phyloP scores from a whole-genome alignment of 164 flowering plant species.

The Berberis vulgaris region DNA sequence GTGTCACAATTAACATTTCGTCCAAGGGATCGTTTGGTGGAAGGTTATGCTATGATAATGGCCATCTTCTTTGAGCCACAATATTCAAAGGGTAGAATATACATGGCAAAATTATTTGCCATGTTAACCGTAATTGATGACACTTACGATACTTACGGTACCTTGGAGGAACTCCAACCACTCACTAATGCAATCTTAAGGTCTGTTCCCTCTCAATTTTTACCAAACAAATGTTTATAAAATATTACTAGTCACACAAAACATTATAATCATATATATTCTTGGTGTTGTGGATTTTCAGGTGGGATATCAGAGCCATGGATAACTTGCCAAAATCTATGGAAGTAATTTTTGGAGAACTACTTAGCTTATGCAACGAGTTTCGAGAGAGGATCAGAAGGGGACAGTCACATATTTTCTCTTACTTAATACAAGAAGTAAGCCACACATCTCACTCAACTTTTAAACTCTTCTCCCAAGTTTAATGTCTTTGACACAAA shows the following conservation, averaged over 20 bases:
- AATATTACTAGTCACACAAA: neutral
- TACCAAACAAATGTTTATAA: neutral
- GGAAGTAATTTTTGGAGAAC: constrained; percentile 16
- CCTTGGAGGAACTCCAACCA: constrained; percentile 17
- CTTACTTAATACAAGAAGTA: neutral
- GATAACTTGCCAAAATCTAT: constrained; percentile 33
- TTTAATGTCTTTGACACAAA: too few relatives aligned
- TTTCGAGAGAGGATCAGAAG: constrained; percentile 10
- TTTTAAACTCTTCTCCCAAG: too few relatives aligned
- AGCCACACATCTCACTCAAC: neutral
- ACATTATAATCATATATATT: neutral
- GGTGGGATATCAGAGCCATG: constrained; percentile 27
- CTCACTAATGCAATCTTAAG: constrained; percentile 20
- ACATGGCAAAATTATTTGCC: constrained; percentile 11
- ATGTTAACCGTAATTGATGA: constrained; percentile 17
- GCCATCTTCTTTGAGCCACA: constrained; percentile 21
- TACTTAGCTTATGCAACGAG: constrained; percentile 19
- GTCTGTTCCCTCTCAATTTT: neutral
- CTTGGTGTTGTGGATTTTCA: constrained; percentile 7
- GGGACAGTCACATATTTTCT: neutral
- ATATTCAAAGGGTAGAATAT: constrained; percentile 12
- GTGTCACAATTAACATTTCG: constrained; percentile 22
- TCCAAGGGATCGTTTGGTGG: constrained; percentile 28
- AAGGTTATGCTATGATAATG: constrained; percentile 31
- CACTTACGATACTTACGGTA: constrained; percentile 17